These are phyloP conservation scores for Ogataea saltuana DNA, from an alignment of 805 yeast genomes.

Conservation along the genomic window DNA sequence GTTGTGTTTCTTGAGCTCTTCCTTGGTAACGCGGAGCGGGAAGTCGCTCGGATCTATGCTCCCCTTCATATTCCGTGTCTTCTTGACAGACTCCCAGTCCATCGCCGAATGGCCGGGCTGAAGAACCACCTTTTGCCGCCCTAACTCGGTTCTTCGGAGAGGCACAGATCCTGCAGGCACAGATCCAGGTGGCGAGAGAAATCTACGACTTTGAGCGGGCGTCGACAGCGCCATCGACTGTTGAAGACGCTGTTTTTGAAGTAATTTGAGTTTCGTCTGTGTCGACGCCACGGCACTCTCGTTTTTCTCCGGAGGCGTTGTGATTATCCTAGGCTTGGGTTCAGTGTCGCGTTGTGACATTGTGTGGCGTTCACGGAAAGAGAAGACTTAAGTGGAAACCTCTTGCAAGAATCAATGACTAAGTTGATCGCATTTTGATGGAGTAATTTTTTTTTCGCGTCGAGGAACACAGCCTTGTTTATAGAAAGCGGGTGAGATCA, in stretches of 20 bases:
- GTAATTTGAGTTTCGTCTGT: conserved; percentile 10
- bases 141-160: conserved; percentile 4
- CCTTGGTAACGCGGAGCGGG: conserved; percentile 56
- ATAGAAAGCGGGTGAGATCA: background rate
- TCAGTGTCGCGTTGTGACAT: background rate
- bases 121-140: conserved; percentile 57
- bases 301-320: conserved; percentile 10
- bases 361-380: background rate
- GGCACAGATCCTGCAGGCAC: conserved; percentile 9
- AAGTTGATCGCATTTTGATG: background rate
- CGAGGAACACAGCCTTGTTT: conserved; percentile 9
- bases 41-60: conserved; percentile 42
- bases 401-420: background rate
- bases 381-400: background rate
- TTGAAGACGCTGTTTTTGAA: conserved; percentile 14
- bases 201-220: conserved; percentile 11
- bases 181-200: conserved; percentile 18
- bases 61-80: conserved; percentile 54
- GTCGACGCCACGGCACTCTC: conserved; percentile 6
- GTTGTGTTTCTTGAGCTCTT: conserved; percentile 61
- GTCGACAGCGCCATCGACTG: conserved; percentile 6
- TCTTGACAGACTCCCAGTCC: conserved; percentile 75
- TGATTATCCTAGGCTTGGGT: conserved; percentile 3
- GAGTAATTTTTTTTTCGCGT: conserved; percentile 2
- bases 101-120: conserved; percentile 82